Base-by-base conservation (phyloP, 2,329 filamentous ascomycete genomes). In the Cordyceps cicadae region DNA sequence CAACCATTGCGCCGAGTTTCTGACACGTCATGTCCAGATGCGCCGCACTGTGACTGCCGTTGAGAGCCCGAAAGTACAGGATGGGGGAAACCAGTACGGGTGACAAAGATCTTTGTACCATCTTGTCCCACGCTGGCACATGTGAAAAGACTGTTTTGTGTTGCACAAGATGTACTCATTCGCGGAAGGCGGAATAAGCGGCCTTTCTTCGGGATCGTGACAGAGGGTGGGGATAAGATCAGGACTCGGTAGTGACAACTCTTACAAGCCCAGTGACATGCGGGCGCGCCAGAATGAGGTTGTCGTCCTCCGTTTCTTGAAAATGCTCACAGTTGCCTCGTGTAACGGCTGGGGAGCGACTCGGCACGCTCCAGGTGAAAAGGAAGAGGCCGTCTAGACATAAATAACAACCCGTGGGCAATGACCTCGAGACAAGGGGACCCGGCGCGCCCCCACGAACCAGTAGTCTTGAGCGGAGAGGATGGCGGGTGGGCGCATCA, bases 201-300 rank as follows among this genome's bases (percentile, higher is more conserved):
- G 56, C 26, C 26, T 59, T 59, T 48, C 26, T 49, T 59, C 56
- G 56, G 56, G n/a, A 59, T 59, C 49, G 46, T 53, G 43, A 48
- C 5, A 2, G n/a, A 39, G 56, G 49, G 19, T 46, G 21, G 37
- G 49, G 56, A 51, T 32, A 37, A 59, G 48, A 45, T 34, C 17
- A 43, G 29, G 12, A n/a, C 29, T 29, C 29, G 29, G 17, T 19
- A 50, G 15, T 8, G 32, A 11, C 17, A 45, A 34, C n/a, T 26
- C 32, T 58, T 34, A 51, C 55, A 43, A 58, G 14, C 46, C 46
- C 46, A 58, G 54, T 37, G 37, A 15, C 21, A 39, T 17, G 17
- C 32, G 29, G 19, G 45, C 45, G 26, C 12, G 26, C 12, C 21
- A 29, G 14, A 39, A 58, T 26, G 32, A 32, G 9, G 19, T 29